Evolutionary conservation across 495 filamentous ascomycete species (phyloP), one percentile per base, ranked within the genome.

Genomic region (Annulohypoxylon moriforme): DNA sequence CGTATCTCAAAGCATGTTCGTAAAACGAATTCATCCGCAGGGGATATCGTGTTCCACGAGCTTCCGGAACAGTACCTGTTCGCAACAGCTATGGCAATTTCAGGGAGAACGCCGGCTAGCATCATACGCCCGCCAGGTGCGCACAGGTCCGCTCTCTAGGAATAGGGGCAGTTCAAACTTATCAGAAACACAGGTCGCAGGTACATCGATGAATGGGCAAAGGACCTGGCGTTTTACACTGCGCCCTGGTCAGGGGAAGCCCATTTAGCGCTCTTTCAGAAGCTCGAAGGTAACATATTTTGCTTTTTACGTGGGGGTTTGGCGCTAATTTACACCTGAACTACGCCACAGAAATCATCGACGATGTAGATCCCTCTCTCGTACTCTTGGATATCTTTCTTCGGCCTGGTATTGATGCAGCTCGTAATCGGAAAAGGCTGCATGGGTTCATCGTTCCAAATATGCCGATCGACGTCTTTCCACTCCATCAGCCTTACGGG

Each of bases 331-430:
- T 24, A 11, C 31, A 27, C 20, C 52, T 56, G 0, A 56, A 18
- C 14, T 20, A 34, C 29, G 5, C 31, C 52, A 20, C 18, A 56
- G 52, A 56, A 22, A 56, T 56, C 31, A 56, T 36, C 16, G 67
- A 80, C 5, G 63, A 78, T 4, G 60, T 83, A 0, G 68, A 80
- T 44, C 84, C 85, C 22, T 75, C 75, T 0, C 63, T 85, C 2
- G 77, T 85, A 1, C 79, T 84, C 13, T 69, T 82, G 22, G 85
- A 87, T 58, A 80, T 79, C n/a, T 76, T 85, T 25, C 79, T 86
- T 40, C 72, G 81, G 33, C 81, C 84, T 50, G 83, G 80, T 0
- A 62, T 83, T 18, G 83, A 86, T 68, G 84, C 83, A 25, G 71
- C 79, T 68, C 72, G 77, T 25, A 70, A 74, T 29, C 42, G 14